Evolutionary conservation across 169 alveolate genomes (phyloP), one percentile per base, ranked within the genome.

Genomic region (Eimeria praecox): DNA sequence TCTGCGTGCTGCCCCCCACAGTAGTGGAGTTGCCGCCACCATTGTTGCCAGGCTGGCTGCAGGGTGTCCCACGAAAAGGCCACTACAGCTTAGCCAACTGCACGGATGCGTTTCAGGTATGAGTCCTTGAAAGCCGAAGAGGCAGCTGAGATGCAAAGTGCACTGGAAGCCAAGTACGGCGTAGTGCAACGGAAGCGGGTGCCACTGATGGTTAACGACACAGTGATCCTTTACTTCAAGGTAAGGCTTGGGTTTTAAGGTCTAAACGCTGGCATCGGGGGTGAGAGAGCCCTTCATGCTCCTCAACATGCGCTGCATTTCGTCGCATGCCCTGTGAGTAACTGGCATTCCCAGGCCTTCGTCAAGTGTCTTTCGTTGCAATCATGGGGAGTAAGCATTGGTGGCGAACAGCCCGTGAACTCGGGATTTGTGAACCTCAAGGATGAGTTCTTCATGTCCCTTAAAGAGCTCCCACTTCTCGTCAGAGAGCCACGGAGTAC

Each of bases 71-170:
- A 6, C n/a, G 24, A 35, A 69, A 20, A 16, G 8, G 20, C 33
- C 27, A 62, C 27, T 66, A 8, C 44, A 33, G 0, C 78, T 3
- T 73, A 33, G 38, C 33, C 14, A 73, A 1, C 27, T 44, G 44
- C 40, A n/a, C 20, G 42, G 30, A 42, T 78, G 66, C 27, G 30
- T 6, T 35, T 35, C 64, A 87, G 93, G 30, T 87, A 87, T 40
- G 93, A 87, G 59, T 87, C 93, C n/a, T 40, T 87, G 82, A 87
- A 87, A 33, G 93, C 64, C 35, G 93, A 87, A 62, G 93, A 87
- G 82, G 93, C 62, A 14, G 80, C 93, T 12, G 93, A 87, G 82
- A 87, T 87, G 93, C 93, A 87, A 52, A 59, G 52, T 9, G 93
- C 82, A 0, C 71, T 87, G 82, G 82, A 87, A 49, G 93, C 93